These are phyloP conservation scores for Thuidium tamariscinum DNA, from an alignment of 225 moss, liverwort and hornwort species.

Conservation along the genomic window DNA sequence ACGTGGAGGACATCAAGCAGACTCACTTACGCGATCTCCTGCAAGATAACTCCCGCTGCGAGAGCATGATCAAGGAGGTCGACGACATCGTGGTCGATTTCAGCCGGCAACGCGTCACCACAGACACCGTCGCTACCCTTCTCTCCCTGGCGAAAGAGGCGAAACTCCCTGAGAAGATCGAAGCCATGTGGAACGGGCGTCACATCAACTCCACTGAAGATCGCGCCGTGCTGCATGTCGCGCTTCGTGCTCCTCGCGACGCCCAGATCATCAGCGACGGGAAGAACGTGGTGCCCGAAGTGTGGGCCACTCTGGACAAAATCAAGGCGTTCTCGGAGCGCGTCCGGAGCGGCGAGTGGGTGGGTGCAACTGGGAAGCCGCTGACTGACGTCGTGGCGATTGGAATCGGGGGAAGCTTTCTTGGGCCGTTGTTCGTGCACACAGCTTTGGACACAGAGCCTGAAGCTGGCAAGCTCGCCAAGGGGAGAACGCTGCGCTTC, in stretches of 20 bases:
- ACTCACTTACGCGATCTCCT: slow-evolving; percentile 78
- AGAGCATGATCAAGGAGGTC: slow-evolving; percentile 79
- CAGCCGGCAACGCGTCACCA: slow-evolving; percentile 70
- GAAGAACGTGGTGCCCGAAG: slow-evolving; percentile 77
- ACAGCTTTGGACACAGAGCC: slow-evolving; percentile 73
- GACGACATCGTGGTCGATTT: slow-evolving; percentile 88
- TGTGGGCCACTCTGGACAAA: slow-evolving; percentile 83
- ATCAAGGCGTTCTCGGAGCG: slow-evolving; percentile 72
- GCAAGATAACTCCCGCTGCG: slow-evolving; percentile 64
- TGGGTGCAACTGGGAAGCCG: slow-evolving; percentile 78
- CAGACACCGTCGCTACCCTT: slow-evolving; percentile 50
- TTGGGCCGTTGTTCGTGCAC: slow-evolving; percentile 86
- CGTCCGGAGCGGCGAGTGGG: slow-evolving; percentile 78
- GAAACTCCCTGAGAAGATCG: slow-evolving; percentile 58
- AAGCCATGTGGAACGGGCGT: slow-evolving; percentile 68
- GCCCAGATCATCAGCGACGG: slow-evolving; percentile 57
- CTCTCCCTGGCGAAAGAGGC: slow-evolving; percentile 66
- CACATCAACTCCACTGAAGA: slow-evolving; percentile 86
- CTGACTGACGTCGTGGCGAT: slow-evolving; percentile 88
- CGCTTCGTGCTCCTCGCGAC: slow-evolving; percentile 75
- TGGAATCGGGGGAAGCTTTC: slow-evolving; percentile 91
- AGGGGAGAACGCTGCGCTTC: slow-evolving; percentile 74
- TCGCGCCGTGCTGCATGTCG: slow-evolving; percentile 84
- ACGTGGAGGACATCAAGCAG: slow-evolving; percentile 60
- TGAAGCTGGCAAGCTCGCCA: slow-evolving; percentile 35